phyloP scores from a whole-genome alignment of 495 filamentous ascomycete species.

The Aspergillus mulundensis region DNA sequence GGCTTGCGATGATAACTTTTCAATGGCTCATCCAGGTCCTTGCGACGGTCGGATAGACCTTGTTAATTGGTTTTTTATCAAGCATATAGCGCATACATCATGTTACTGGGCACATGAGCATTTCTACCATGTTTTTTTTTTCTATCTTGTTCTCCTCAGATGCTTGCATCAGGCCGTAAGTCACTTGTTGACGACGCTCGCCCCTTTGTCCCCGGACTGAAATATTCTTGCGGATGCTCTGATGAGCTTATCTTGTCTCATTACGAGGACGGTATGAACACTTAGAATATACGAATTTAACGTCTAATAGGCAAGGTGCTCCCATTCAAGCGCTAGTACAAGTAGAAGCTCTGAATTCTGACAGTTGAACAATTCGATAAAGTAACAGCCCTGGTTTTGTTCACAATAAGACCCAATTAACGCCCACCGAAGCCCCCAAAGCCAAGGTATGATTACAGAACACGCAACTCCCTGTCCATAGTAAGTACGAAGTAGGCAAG shows the following conservation, averaged over 20 bases:
- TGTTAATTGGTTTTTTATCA: conserved; percentile 26
- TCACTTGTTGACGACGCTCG: conserved; percentile 16
- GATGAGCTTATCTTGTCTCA: not conserved
- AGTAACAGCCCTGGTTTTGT: not conserved
- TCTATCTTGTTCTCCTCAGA: conserved; percentile 12
- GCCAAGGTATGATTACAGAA: conserved; percentile 12
- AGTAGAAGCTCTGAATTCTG: not conserved
- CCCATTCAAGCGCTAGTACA: not conserved
- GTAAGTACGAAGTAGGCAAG: not conserved
- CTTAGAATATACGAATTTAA: not conserved
- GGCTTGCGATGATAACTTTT: conserved; percentile 36
- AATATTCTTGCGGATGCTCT: conserved; percentile 12
- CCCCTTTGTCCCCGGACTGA: conserved; percentile 14
- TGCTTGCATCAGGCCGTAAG: conserved; percentile 25
- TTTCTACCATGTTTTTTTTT: conserved; percentile 24
- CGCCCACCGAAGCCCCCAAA: conserved; percentile 5
- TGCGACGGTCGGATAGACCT: conserved; percentile 18
- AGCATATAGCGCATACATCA: conserved; percentile 43
- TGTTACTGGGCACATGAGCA: conserved; percentile 36
- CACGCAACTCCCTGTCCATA: not conserved
- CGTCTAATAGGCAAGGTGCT: not conserved
- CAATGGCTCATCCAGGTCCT: conserved; percentile 21
- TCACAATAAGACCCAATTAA: not conserved
- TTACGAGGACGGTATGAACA: conserved; percentile 8
- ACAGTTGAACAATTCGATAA: not conserved